Conservation (phyloP, 2,329 filamentous ascomycete genomes). For the Penicillium olsonii region DNA sequence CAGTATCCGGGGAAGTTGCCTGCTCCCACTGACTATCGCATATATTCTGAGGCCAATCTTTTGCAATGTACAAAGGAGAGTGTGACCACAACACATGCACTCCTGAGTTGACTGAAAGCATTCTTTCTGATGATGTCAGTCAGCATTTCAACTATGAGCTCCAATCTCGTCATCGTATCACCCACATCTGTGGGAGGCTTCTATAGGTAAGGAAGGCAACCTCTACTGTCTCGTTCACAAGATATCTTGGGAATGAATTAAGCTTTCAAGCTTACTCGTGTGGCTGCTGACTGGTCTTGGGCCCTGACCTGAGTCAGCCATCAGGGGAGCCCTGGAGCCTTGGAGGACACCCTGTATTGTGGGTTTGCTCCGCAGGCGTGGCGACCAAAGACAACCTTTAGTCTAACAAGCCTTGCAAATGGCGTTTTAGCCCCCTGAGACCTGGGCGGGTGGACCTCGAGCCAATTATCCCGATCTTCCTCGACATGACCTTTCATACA, state of each 20-base stretch:
- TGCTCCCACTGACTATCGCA: neutral
- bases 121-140: constrained; percentile 16
- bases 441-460: neutral
- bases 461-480: neutral
- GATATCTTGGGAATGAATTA: neutral
- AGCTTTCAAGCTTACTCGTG: constrained; percentile 3
- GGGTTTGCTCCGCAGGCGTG: neutral
- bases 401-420: neutral
- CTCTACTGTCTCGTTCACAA: constrained; percentile 5
- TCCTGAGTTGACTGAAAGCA: neutral
- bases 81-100: constrained; percentile 3
- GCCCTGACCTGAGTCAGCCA: neutral
- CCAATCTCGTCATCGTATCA: constrained; percentile 22
- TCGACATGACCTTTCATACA: neutral
- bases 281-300: constrained; percentile 4
- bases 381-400: neutral
- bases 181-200: constrained; percentile 6
- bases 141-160: constrained; percentile 10
- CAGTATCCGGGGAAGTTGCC: neutral
- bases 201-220: neutral
- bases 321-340: no score
- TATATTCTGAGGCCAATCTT: neutral
- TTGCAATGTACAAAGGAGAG: neutral
- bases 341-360: no score
- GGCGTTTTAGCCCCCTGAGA: neutral